Evolutionary conservation across 2,329 filamentous ascomycete genomes (phyloP).

Genomic region (Talaromyces islandicus): DNA sequence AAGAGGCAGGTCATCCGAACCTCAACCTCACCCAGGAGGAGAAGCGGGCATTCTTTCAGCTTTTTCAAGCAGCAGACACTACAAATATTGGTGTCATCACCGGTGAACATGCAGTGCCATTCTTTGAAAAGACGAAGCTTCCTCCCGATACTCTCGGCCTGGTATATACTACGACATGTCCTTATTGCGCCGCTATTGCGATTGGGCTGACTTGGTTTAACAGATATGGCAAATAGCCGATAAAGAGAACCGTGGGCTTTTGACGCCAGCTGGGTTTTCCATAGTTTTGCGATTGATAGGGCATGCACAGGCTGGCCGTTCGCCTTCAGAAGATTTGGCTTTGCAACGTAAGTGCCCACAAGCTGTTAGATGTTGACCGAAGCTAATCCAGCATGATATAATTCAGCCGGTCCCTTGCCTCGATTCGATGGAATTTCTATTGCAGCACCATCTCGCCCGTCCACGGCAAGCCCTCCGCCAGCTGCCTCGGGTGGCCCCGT

Average conservation of each 20-base stretch:
- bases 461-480: conserved; percentile 47
- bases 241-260: conserved; percentile 87
- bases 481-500: conserved; percentile 54
- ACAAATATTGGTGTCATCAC: conserved; percentile 91
- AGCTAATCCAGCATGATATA: conserved; percentile 2
- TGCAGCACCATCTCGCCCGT: conserved; percentile 46
- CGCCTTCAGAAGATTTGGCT: conserved; percentile 74
- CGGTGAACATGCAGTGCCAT: conserved; percentile 91
- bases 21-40: conserved; percentile 86
- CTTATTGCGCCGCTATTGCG: not conserved
- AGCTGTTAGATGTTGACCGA: not conserved
- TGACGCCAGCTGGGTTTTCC: conserved; percentile 89
- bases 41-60: conserved; percentile 86
- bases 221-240: conserved; percentile 99
- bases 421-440: conserved; percentile 75
- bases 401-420: conserved; percentile 69
- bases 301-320: conserved; percentile 82
- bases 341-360: conserved; percentile 56
- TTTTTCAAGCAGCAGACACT: conserved; percentile 88
- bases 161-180: conserved; percentile 49
- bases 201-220: conserved; percentile 3
- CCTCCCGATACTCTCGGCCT: conserved; percentile 81
- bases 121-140: conserved; percentile 93
- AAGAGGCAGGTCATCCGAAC: conserved; percentile 48
- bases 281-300: conserved; percentile 90